Base-by-base conservation (phyloP, 139 green algal genomes). In the Chlorella ohadii region DNA sequence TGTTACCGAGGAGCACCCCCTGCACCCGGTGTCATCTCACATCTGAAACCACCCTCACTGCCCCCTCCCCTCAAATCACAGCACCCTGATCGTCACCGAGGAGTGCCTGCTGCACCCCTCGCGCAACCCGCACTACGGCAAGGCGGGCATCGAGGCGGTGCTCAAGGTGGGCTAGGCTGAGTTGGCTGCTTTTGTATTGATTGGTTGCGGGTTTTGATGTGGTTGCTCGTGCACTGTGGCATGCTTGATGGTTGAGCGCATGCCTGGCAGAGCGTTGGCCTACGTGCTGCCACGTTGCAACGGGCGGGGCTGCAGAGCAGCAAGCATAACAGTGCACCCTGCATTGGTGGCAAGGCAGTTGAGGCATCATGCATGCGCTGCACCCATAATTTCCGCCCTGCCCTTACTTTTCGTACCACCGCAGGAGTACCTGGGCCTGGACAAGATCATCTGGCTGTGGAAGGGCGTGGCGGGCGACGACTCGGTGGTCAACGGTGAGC, bases 361-460 rank as follows among this genome's bases (percentile, higher is more conserved):
- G n/a, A n/a, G n/a, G n/a, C n/a, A n/a, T n/a, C n/a, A n/a, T n/a
- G n/a, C n/a, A n/a, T 13, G 6, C 31, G 59, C 33, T 11, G 31
- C 31, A 33, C 19, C 31, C 33, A 31, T 72, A 4, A 6, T 20
- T 27, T 39, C 2, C 44, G 12, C 64, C 11, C 19, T 67, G 6
- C 7, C 61, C 61, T 34, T 31, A 2, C 61, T 67, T 33, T 51
- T 51, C 44, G 7, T 51, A 16, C 44, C 11, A 38, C 38, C 11
- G 23, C 68, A 76, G 75, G 90, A 93, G 34, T 94, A 90, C 83
- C 85, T 96, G 47, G 93, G 93, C 39, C 73, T 94, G 33, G 74
- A 92, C 55, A 93, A 93, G 87, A 89, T 96, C 81, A 90, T 96
- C 78, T 96, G 93, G 93, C 89, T 96, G 80, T 93, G 92, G 85